These are phyloP conservation scores for Dryadomyces quercivorus DNA, from an alignment of 2,329 filamentous ascomycete species.

Conservation along the genomic window DNA sequence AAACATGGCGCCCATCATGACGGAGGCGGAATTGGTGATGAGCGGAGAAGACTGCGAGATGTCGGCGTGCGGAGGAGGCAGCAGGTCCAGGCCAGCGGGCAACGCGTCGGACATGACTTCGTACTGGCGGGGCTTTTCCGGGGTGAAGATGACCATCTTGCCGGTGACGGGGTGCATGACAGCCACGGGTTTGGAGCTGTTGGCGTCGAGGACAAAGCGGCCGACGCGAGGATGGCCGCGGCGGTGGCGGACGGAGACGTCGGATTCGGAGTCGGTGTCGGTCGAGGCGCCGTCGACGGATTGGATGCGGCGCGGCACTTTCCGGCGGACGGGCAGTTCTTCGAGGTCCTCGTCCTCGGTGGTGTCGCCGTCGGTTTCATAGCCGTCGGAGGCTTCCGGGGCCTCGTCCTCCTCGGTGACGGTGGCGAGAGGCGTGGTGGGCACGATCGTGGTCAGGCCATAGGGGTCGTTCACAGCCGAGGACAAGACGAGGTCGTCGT, in stretches of 20 bases:
- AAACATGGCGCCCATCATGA: conserved; percentile 68
- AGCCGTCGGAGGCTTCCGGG: conserved; percentile 38
- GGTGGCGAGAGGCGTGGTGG: neutral
- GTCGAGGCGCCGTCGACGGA: conserved; percentile 25
- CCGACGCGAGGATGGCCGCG: conserved; percentile 42
- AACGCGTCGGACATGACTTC: neutral
- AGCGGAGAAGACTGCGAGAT: conserved; percentile 38
- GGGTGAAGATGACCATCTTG: conserved; percentile 54
- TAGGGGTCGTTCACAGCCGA: neutral
- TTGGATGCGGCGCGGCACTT: conserved; percentile 23
- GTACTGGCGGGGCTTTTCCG: conserved; percentile 22
- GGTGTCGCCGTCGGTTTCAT: conserved; percentile 49
- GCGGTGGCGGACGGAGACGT: conserved; percentile 28
- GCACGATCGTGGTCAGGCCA: no score
- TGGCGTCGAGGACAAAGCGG: conserved; percentile 41
- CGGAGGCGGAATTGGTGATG: conserved; percentile 54
- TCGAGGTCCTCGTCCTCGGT: conserved; percentile 48
- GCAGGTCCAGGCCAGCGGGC: conserved; percentile 16
- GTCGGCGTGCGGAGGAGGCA: neutral
- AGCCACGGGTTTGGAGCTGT: conserved; percentile 44
- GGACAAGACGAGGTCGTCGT: conserved; percentile 16
- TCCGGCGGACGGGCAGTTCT: conserved; percentile 34
- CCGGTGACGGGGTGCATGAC: conserved; percentile 44
- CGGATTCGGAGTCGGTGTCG: conserved; percentile 41
- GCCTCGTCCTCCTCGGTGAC: neutral